phyloP scores from a whole-genome alignment of 768 basidiomycete species.

The Brasilioporus rufonigricans region DNA sequence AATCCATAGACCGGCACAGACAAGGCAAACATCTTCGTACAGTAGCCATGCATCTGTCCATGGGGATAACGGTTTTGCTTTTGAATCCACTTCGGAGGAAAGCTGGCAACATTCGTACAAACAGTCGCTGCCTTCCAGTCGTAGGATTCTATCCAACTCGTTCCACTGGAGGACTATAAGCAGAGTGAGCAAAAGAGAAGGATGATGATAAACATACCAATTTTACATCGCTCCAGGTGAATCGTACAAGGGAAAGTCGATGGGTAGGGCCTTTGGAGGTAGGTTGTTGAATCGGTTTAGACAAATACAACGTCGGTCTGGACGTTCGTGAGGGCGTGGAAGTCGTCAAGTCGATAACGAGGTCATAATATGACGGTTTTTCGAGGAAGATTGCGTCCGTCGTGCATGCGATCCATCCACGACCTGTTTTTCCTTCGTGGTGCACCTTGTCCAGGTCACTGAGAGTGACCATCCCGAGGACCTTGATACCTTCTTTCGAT shows the following conservation, averaged over 20 bases:
- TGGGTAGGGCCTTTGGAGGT: constrained; percentile 43
- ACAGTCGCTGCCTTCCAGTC: constrained; percentile 41
- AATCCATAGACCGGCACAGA: constrained; percentile 83
- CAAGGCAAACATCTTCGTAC: constrained; percentile 81
- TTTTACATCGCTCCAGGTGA: constrained; percentile 83
- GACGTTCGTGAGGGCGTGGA: constrained; percentile 57
- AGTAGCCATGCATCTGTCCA: constrained; percentile 80
- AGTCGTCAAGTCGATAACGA: constrained; percentile 77
- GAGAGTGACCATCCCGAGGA: constrained; percentile 79
- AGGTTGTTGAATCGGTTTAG: constrained; percentile 44
- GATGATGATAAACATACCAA: constrained; percentile 42
- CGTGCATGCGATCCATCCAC: constrained; percentile 86
- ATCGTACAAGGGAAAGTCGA: constrained; percentile 61
- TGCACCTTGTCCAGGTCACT: constrained; percentile 65
- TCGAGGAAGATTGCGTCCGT: constrained; percentile 86
- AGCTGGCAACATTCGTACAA: constrained; percentile 35
- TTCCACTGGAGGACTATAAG: constrained; percentile 54
- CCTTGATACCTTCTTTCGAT: constrained; percentile 52
- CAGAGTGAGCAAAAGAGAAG: neutral
- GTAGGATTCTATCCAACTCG: constrained; percentile 69
- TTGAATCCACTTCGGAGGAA: constrained; percentile 29
- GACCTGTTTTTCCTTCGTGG: constrained; percentile 53
- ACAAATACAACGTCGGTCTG: constrained; percentile 64
- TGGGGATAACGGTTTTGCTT: constrained; percentile 41
- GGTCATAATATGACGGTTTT: constrained; percentile 74